Conservation (phyloP, 75 land plant genomes). For the Picea glauca region DNA sequence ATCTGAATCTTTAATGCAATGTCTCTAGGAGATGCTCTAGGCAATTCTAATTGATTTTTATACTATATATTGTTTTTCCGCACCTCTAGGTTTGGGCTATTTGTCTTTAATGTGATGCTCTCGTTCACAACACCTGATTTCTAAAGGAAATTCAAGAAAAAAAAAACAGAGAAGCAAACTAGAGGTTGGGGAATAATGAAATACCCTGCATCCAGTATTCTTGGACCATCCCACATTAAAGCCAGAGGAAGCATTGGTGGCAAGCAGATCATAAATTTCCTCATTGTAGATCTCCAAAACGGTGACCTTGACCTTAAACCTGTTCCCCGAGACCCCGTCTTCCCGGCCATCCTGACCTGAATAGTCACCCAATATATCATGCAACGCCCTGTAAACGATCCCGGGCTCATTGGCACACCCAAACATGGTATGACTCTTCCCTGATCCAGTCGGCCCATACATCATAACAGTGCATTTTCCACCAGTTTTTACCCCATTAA, state of each 20-base stretch:
- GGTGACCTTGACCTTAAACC: slow-evolving; percentile 66
- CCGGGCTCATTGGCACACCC: slow-evolving; percentile 81
- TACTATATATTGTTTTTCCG: too few relatives aligned
- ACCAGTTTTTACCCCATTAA: slow-evolving; percentile 65
- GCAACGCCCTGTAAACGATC: slow-evolving; percentile 80
- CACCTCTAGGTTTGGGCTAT: too few relatives aligned
- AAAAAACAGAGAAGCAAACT: background rate
- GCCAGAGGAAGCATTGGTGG: slow-evolving; percentile 16
- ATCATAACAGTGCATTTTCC: slow-evolving; percentile 92
- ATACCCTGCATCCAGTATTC: slow-evolving; percentile 18
- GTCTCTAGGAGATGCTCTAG: too few relatives aligned
- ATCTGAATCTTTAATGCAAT: too few relatives aligned
- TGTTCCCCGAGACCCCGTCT: slow-evolving; percentile 9
- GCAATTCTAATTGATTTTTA: too few relatives aligned
- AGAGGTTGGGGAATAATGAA: background rate
- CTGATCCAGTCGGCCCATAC: slow-evolving; percentile 98
- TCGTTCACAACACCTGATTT: too few relatives aligned
- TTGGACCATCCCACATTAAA: background rate
- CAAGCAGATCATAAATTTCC: slow-evolving; percentile 89
- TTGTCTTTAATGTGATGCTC: too few relatives aligned
- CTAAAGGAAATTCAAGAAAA: too few relatives aligned
- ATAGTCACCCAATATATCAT: slow-evolving; percentile 52
- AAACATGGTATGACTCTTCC: slow-evolving; percentile 99
- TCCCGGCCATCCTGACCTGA: slow-evolving; percentile 13
- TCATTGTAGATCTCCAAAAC: slow-evolving; percentile 97